These are phyloP conservation scores for Beta lomatogona DNA, from an alignment of 179 eudicot genomes.

Conservation along the genomic window DNA sequence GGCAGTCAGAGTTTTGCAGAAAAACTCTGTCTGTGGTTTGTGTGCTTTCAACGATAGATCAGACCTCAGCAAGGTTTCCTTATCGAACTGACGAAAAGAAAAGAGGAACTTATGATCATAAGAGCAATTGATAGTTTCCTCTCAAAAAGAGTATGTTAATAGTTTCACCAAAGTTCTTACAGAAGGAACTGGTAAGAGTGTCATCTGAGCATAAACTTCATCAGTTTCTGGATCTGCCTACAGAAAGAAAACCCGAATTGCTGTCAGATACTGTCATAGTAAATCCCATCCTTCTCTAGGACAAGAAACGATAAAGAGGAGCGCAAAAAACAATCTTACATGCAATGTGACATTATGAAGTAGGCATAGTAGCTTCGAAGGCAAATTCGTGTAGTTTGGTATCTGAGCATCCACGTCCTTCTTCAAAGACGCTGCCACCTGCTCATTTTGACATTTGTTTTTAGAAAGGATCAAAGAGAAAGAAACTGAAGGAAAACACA, in stretches of 20 bases:
- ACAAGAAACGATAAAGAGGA: neutral
- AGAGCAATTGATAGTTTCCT: neutral
- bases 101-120: constrained; percentile 3
- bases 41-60: constrained; percentile 74
- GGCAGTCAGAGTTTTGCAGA: constrained; percentile 95
- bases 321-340: constrained; percentile 41
- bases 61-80: constrained; percentile 85
- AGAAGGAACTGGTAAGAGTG: constrained; percentile 85
- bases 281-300: neutral
- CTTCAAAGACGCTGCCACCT: constrained; percentile 98
- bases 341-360: constrained; percentile 90
- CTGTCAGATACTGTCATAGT: constrained; percentile 1
- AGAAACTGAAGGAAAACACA: neutral
- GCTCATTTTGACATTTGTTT: constrained; percentile 14
- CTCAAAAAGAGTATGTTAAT: neutral
- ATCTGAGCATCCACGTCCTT: constrained; percentile 84
- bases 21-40: constrained; percentile 90
- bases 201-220: constrained; percentile 99
- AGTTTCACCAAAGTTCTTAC: constrained; percentile 43
- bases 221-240: constrained; percentile 99
- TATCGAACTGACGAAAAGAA: constrained; percentile 72
- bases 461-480: neutral
- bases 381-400: constrained; percentile 88
- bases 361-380: constrained; percentile 77
- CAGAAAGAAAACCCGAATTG: constrained; percentile 21